Percentiles rank a stretch among this genome's conserved stretches.
Conservation (phyloP, 2,329 filamentous ascomycete genomes). For the Trichoderma asperellum region DNA sequence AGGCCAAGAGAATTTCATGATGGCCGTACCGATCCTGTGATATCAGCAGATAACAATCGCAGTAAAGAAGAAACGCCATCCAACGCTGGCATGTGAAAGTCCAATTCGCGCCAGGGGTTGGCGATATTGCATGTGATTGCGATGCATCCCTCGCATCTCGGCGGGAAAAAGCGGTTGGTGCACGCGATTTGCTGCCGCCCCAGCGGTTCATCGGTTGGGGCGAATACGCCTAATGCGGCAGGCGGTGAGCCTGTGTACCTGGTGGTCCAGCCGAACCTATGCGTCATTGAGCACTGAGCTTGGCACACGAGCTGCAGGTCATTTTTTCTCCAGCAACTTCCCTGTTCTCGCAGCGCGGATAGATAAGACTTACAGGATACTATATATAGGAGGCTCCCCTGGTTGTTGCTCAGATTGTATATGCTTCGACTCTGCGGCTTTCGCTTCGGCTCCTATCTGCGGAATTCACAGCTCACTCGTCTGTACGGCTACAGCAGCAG, state of each 20-base stretch:
- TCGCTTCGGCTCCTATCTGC: slow-evolving; percentile 18
- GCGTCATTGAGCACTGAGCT: slow-evolving; percentile 25
- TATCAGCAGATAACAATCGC: background rate
- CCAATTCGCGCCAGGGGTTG: slow-evolving; percentile 10
- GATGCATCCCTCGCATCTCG: slow-evolving; percentile 32
- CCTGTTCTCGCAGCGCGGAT: background rate
- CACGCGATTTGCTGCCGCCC: background rate
- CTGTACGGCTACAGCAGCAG: slow-evolving; percentile 28
- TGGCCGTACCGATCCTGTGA: background rate
- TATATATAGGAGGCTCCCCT: slow-evolving; percentile 6
- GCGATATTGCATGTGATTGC: slow-evolving; percentile 22
- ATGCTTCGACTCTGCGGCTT: slow-evolving; percentile 36
- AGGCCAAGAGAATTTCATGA: background rate
- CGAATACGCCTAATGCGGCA: slow-evolving; percentile 28
- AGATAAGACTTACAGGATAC: slow-evolving; percentile 6
- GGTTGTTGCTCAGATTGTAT: slow-evolving; percentile 30
- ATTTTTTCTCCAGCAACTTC: background rate
- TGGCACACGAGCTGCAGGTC: slow-evolving; percentile 20
- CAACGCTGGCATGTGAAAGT: slow-evolving; percentile 27
- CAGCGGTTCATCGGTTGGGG: slow-evolving; percentile 31
- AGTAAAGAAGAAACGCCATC: background rate
- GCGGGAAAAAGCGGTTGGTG: slow-evolving; percentile 23
- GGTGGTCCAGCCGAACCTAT: background rate
- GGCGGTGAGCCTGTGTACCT: slow-evolving; percentile 30
- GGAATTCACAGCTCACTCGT: background rate